Percentiles rank a stretch among this genome's conserved stretches.
phyloP scores from a whole-genome alignment of 2,329 filamentous ascomycete species.

The Thelonectria blattea region DNA sequence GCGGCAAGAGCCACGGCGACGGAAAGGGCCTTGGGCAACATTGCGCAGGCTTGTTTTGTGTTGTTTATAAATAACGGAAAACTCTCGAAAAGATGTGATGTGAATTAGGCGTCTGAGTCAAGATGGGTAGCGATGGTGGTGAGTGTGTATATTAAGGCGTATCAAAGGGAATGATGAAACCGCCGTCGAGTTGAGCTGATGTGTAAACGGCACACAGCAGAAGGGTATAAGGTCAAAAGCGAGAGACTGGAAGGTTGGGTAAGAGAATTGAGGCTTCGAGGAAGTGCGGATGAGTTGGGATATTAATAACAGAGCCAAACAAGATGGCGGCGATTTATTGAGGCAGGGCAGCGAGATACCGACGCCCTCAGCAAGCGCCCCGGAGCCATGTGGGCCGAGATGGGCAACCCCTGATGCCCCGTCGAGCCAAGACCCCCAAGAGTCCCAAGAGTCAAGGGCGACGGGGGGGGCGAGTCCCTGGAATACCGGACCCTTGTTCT shows the following conservation, averaged over 20 bases:
- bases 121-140: slow-evolving; percentile 12
- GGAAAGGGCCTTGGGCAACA: slow-evolving; percentile 54
- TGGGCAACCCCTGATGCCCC: slow-evolving; percentile 30
- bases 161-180: slow-evolving; percentile 27
- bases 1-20: slow-evolving; percentile 56
- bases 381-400: slow-evolving; percentile 31
- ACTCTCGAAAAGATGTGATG: background rate
- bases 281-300: slow-evolving; percentile 16
- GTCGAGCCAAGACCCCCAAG: slow-evolving; percentile 7
- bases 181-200: slow-evolving; percentile 21
- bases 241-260: slow-evolving; percentile 9
- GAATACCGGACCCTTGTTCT: slow-evolving; percentile 19
- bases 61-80: slow-evolving; percentile 1
- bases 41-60: slow-evolving; percentile 29
- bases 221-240: slow-evolving; percentile 6
- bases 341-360: slow-evolving; percentile 21
- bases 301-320: slow-evolving; percentile 29
- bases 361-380: slow-evolving; percentile 26
- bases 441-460: slow-evolving; percentile 8
- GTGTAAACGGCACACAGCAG: slow-evolving; percentile 9
- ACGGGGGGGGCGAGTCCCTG: slow-evolving; percentile 23
- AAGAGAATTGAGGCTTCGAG: background rate
- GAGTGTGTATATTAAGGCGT: slow-evolving; percentile 18
- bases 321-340: slow-evolving; percentile 31
- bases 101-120: slow-evolving; percentile 8